Base-by-base conservation (phyloP, 495 filamentous ascomycete species). In the Hypoxylon trugodes region DNA sequence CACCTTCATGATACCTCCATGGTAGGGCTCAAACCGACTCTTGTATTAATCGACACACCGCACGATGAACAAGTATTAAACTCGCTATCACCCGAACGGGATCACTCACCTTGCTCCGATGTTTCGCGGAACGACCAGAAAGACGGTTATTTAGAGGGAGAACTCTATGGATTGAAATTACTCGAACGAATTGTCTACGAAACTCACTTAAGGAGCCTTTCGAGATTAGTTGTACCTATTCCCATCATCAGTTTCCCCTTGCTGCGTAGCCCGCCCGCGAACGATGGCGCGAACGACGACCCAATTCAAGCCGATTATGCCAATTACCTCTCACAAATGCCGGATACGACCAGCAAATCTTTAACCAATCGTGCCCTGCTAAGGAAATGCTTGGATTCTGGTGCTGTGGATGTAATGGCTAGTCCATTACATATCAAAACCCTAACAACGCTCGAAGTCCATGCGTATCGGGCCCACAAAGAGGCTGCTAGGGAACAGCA, bases 371-470 rank as follows among this genome's bases (percentile, higher is more conserved):
- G 79, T 61, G 63, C 69, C 52, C 75, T 81, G 47, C 70, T 80
- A 38, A 81, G 88, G 51, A 84, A 80, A 62, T 95, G 89, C 74
- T 75, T 98, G 9, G 92, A 97, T 69, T 85, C 86, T 18, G 94
- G 94, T 41, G 94, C 94, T 8, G 78, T 89, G 15, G 94, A 97
- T 78, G 90, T 97, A 56, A 76, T 97, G 54, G 82, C 85, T 1
- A 90, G 87, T 61, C 93, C 94, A 4, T 72, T 97, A 19, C 83
- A 89, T 57, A 82, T 77, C 38, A 84, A 88, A 52, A 82, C 87
- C 42, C 79, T 93, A 18, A 86, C 88, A 64, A 85, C 86, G 35
- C 81, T 97, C 24, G 86, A 89, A 53, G 82, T 93, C 10, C 92
- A 94, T 74, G 92, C 90, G 25, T 96, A 94, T 76, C 86, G 91